Conservation (phyloP, 2,329 filamentous ascomycete genomes). For the Triangularia setosa region DNA sequence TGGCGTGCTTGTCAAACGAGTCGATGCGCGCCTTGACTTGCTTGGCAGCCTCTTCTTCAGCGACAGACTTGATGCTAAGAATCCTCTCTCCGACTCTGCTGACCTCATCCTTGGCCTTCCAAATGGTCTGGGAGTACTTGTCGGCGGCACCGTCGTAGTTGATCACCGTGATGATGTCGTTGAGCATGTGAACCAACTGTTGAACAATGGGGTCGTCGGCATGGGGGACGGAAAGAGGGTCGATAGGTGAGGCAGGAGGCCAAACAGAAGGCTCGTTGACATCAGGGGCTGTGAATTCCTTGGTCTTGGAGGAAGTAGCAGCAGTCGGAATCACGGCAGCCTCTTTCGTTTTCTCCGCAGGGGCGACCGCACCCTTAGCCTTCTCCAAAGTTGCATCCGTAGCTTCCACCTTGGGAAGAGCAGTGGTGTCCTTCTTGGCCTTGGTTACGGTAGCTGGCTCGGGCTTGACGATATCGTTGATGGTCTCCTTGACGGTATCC, state of each 20-base stretch:
- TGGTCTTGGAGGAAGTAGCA: constrained; percentile 23
- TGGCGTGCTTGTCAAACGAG: constrained; percentile 83
- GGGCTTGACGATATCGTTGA: constrained; percentile 26
- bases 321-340: constrained; percentile 25
- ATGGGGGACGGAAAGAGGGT: constrained; percentile 70
- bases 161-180: constrained; percentile 90
- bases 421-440: constrained; percentile 24
- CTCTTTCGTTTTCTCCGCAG: constrained; percentile 16
- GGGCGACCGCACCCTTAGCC: constrained; percentile 26
- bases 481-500: constrained; percentile 25
- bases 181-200: constrained; percentile 90
- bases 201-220: constrained; percentile 85
- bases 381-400: constrained; percentile 21
- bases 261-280: constrained; percentile 63
- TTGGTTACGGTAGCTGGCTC: constrained; percentile 15
- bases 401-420: constrained; percentile 32
- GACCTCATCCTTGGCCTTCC: constrained; percentile 82
- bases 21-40: constrained; percentile 68
- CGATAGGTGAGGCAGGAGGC: constrained; percentile 66
- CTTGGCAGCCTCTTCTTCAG: constrained; percentile 67
- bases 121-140: constrained; percentile 73
- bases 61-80: constrained; percentile 63
- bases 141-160: constrained; percentile 78
- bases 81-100: constrained; percentile 76
- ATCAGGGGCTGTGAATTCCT: constrained; percentile 52